Evolutionary conservation across 768 basidiomycete genomes (phyloP).

Genomic region (Piloderma croceum): DNA sequence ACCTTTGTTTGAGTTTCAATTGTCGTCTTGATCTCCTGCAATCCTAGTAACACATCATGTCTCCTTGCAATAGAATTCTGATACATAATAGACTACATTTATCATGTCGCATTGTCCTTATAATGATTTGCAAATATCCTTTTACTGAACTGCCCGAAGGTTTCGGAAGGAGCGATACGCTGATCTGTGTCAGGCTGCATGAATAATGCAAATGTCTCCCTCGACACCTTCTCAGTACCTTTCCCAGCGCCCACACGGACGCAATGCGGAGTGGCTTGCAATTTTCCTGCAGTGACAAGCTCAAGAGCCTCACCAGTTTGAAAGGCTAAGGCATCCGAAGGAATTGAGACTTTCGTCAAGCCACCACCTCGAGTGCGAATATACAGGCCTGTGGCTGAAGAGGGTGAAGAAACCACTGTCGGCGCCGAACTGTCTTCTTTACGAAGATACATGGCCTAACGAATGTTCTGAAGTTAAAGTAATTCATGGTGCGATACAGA

Average conservation of each 20-base stretch:
- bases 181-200: conserved; percentile 86
- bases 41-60: conserved; percentile 21
- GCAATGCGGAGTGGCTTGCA: conserved; percentile 93
- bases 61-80: conserved; percentile 10
- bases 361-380: conserved; percentile 80
- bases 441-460: conserved; percentile 78
- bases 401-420: conserved; percentile 56
- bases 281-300: conserved; percentile 71
- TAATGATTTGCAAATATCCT: conserved; percentile 67
- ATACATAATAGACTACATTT: conserved; percentile 18
- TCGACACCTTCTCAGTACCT: conserved; percentile 46
- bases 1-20: conserved; percentile 1
- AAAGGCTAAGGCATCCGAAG: conserved; percentile 81
- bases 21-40: conserved; percentile 9
- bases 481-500: conserved; percentile 2
- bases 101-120: conserved; percentile 40
- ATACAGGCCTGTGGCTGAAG: conserved; percentile 78
- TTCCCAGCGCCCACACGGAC: conserved; percentile 64
- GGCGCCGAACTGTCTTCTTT: conserved; percentile 39
- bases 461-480: no score
- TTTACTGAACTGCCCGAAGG: conserved; percentile 89
- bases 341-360: conserved; percentile 81
- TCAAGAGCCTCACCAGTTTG: conserved; percentile 97
- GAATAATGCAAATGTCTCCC: conserved; percentile 88
- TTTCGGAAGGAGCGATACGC: conserved; percentile 59